phyloP scores from a whole-genome alignment of 129 eudicot genomes.

The Artemisia annua region DNA sequence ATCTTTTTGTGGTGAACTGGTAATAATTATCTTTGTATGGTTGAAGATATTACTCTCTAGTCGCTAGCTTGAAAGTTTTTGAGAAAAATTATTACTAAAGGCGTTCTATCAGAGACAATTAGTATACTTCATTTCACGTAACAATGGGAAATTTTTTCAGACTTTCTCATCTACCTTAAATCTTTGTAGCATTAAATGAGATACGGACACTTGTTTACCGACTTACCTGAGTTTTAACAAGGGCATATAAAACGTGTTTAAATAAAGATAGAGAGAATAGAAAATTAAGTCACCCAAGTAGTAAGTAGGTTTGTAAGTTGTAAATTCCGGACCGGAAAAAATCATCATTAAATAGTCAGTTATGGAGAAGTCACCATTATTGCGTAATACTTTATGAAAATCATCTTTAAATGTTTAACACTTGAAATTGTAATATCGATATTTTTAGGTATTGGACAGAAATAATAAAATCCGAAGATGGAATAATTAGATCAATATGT shows the following conservation, averaged over 20 bases:
- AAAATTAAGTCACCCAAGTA: neutral
- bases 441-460: neutral
- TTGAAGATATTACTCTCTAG: conserved; percentile 4
- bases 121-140: neutral
- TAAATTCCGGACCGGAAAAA: neutral
- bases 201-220: neutral
- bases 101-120: neutral
- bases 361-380: neutral
- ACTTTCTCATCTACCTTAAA: neutral
- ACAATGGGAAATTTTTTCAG: neutral
- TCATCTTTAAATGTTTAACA: conserved; percentile 8
- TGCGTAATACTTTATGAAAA: neutral
- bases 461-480: neutral
- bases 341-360: neutral
- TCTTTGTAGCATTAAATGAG: conserved; percentile 8
- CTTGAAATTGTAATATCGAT: neutral
- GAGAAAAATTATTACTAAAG: neutral
- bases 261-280: neutral
- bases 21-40: neutral
- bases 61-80: conserved; percentile 8
- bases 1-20: no score
- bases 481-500: conserved; percentile 1
- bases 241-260: neutral
- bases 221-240: neutral
- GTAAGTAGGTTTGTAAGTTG: neutral